Base-by-base conservation (phyloP, 2,329 filamentous ascomycete genomes). In the Fusarium continuum region DNA sequence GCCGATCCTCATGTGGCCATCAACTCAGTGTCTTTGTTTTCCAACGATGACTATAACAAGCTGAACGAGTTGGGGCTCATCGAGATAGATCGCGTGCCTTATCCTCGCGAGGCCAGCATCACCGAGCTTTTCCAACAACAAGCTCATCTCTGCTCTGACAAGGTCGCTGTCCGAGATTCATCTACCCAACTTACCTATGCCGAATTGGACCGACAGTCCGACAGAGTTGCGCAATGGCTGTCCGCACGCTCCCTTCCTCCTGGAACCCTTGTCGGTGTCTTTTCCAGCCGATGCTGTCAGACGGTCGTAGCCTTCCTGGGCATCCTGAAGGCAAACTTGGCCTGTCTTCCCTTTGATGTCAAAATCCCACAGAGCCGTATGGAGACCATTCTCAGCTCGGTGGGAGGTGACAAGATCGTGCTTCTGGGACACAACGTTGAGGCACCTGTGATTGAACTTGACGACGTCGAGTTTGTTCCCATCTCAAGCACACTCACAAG, bases 261-360 rank as follows among this genome's bases (percentile, higher is more conserved):
- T 13, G 20, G 26, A 11, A 14, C 36, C 13, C 22, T 40, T 6
- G 22, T 40, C 7, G 36, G 36, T 16, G 36, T 40, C 22, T n/a
- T 25, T 13, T 20, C 36, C 4, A 13, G 22, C 14, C 10, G 36
- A 10, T 40, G 22, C n/a, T 40, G 23, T n/a, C 22, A 40, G 13
- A 26, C 36, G 5, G 17, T 40, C 36, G 9, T 13, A 16, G 36
- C 36, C 3, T 40, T 40, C 13, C n/a, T 40, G 22, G 36, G 36
- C 9, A 40, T 40, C 22, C 23, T 40, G 22, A 40, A 40, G 20
- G 36, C 36, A 14, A 65, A 60, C n/a, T n/a, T 67, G 9, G 68
- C 68, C 0, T 72, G 70, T 39, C 34, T 71, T 4, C 70, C 70
- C 1, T 51, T 72, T 1, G 68, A 71, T 34, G 41, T 55, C 13